Evolutionary conservation across 148 eudicot species (phyloP).

Genomic region (Arctostaphylos glauca): DNA sequence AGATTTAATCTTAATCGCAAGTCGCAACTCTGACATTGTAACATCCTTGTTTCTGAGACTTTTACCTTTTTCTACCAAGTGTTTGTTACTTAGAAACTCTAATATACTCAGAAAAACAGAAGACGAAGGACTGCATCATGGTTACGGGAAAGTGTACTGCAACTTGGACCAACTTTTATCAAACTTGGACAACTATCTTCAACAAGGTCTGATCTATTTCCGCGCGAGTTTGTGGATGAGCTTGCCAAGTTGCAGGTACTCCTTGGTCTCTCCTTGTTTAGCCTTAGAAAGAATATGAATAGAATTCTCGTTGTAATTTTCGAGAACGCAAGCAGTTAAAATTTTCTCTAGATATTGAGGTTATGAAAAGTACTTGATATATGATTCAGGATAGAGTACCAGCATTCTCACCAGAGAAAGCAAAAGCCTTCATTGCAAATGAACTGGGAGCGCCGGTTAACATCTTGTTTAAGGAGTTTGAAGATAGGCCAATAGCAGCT

Average conservation of each 20-base stretch:
- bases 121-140: constrained; percentile 83
- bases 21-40: background rate
- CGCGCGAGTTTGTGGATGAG: constrained; percentile 90
- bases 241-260: constrained; percentile 94
- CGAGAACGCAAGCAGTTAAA: background rate
- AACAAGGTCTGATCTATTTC: constrained; percentile 94
- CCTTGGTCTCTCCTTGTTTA: background rate
- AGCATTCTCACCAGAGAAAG: constrained; percentile 84
- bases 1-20: background rate
- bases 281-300: background rate
- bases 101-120: constrained; percentile 51
- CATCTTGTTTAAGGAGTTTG: constrained; percentile 74
- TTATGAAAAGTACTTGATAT: constrained; percentile 19
- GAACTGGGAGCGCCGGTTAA: constrained; percentile 89
- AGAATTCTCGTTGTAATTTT: background rate
- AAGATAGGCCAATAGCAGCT: constrained; percentile 93
- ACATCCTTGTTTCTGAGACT: background rate
- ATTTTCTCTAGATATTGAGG: background rate
- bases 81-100: background rate
- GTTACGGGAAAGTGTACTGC: constrained; percentile 83
- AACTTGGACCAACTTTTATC: constrained; percentile 98
- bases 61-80: background rate
- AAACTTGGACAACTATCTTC: constrained; percentile 92
- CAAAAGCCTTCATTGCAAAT: constrained; percentile 61
- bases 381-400: constrained; percentile 90